Evolutionary conservation across 225 moss, liverwort and hornwort species (phyloP).

Genomic region (Neckera pumila): DNA sequence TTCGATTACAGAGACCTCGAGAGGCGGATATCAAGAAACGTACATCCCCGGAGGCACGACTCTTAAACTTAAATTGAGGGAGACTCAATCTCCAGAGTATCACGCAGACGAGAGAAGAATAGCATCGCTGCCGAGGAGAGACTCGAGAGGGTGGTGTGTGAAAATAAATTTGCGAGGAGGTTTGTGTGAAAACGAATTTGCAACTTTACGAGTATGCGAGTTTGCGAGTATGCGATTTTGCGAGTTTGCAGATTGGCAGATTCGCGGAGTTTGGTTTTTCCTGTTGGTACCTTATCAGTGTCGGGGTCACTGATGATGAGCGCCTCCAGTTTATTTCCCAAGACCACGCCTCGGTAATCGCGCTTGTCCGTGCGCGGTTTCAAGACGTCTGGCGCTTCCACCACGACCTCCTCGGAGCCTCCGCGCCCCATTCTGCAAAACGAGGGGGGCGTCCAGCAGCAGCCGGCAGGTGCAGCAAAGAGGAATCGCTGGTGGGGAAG

Average conservation of each 20-base stretch:
- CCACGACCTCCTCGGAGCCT: constrained; percentile 20
- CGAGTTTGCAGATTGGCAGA: not conserved
- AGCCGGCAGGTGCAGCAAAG: not conserved
- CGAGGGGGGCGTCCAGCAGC: not conserved
- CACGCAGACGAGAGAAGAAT: not conserved
- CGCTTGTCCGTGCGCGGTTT: constrained; percentile 56
- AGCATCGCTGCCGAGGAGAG: not conserved
- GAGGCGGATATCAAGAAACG: not conserved
- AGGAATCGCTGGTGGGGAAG: not conserved
- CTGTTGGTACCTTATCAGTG: constrained; percentile 23
- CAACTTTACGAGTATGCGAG: not conserved
- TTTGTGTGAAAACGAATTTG: not conserved
- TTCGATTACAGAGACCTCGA: not conserved
- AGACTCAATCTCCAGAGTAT: not conserved
- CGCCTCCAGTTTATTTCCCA: constrained; percentile 59
- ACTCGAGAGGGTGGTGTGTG: not conserved
- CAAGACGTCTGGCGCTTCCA: constrained; percentile 10
- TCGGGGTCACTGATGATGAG: constrained; percentile 85
- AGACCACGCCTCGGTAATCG: constrained; percentile 47
- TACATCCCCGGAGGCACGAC: not conserved
- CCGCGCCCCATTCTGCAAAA: constrained; percentile 25
- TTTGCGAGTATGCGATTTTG: not conserved
- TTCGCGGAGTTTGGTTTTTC: not conserved
- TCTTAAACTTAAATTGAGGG: not conserved
- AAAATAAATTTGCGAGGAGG: not conserved